Evolutionary conservation across 805 yeast species (phyloP), one percentile per base, ranked within the genome.

Genomic region (Ogataea chonburiensis): DNA sequence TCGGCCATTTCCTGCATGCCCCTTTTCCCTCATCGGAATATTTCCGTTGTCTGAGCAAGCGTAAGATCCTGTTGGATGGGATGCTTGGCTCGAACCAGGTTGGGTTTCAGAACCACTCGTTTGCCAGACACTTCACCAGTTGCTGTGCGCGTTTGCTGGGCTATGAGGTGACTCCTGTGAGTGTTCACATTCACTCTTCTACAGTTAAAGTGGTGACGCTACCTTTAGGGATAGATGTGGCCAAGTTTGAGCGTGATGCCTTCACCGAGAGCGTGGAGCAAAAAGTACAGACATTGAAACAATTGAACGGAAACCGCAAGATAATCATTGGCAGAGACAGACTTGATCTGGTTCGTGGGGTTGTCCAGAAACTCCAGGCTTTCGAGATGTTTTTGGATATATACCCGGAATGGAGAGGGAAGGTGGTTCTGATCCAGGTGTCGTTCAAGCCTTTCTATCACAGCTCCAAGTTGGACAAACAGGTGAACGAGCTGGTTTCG

Each of bases 21-120:
- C 96, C 97, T n/a, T 89, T 91, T 71, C 96, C 97, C 9, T 80
- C 95, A 17, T 81, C 88, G 12, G 99, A 93, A 61, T 88, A 89
- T 59, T 87, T 93, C 65, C 73, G 97, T 44, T 85, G 95, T 49
- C 63, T 94, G 22, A 80, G 96, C 24, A 85, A 85, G 61, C 74
- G 98, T 47, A 71, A 78, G 38, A 82, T 85, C 53, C 66, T 93
- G 32, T 69, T 93, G 40, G 95, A 86, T 53, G 98, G 98, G 12
- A 75, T 93, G 75, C 72, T 93, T 31, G 98, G 98, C 16, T 79
- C 96, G 5, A 86, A 87, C 56, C 76, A 79, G 52, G 74, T 93
- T 30, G 88, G 84, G 7, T 87, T 93, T 64, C 98, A 93, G 60
- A 78, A 86, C 49, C 79, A 75, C 37, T 79, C 91, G 6, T 91